A percentile compares a stretch with the other conserved stretches of the same genome.
Evolutionary conservation across 805 yeast genomes (phyloP).

Genomic region (Saturnispora serradocipensis): DNA sequence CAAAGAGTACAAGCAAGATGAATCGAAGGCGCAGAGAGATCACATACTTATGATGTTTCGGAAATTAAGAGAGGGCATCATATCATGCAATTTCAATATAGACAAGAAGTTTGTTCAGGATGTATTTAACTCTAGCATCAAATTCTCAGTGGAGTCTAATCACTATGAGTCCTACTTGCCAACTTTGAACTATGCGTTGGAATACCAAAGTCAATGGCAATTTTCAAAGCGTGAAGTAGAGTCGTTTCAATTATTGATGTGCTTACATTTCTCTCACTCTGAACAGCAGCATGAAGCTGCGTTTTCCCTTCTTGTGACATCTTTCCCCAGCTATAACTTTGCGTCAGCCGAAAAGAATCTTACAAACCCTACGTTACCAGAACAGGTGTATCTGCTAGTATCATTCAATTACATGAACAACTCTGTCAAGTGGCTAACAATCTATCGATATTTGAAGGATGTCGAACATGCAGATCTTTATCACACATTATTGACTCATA

Average conservation of each 20-base stretch:
- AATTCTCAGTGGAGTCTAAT: conserved; percentile 36
- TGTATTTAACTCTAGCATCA: conserved; percentile 41
- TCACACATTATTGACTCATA: background rate
- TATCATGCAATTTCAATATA: conserved; percentile 25
- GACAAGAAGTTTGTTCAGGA: conserved; percentile 30
- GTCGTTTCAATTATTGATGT: conserved; percentile 34
- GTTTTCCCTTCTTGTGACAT: conserved; percentile 17
- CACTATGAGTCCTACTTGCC: conserved; percentile 50
- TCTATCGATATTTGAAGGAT: background rate
- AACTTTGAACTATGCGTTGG: conserved; percentile 36
- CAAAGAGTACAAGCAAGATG: conserved; percentile 4
- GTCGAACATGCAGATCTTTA: background rate
- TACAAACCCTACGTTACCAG: background rate
- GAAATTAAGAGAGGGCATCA: conserved; percentile 47
- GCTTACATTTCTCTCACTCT: conserved; percentile 38
- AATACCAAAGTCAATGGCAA: conserved; percentile 10
- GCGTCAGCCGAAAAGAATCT: background rate
- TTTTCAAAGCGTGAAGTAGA: conserved; percentile 22
- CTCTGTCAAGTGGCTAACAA: conserved; percentile 5
- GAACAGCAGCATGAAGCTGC: conserved; percentile 28
- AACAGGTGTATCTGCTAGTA: background rate
- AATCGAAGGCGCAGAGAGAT: conserved; percentile 16
- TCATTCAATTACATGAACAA: background rate
- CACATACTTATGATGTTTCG: conserved; percentile 33
- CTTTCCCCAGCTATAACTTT: background rate